Evolutionary conservation across 2,329 filamentous ascomycete species (phyloP).

Genomic region (Sphaerostilbella broomeana): DNA sequence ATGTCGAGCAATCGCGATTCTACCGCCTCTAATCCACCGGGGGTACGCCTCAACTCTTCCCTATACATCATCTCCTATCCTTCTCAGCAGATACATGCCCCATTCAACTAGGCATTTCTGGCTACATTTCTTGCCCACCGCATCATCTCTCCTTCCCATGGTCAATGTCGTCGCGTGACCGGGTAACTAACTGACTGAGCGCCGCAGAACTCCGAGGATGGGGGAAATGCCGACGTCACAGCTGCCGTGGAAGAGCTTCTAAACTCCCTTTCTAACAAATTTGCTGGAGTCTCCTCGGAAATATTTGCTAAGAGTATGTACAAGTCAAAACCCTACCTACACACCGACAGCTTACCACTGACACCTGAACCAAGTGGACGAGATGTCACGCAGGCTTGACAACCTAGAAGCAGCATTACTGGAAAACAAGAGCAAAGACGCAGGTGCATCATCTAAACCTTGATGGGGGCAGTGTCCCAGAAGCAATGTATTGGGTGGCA

Average conservation of each 20-base stretch:
- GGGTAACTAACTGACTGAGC: constrained; percentile 3
- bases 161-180: too few species aligned
- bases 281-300: constrained; percentile 76
- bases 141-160: too few species aligned
- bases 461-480: constrained; percentile 3
- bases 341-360: too few species aligned
- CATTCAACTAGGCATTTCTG: neutral
- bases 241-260: constrained; percentile 81
- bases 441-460: constrained; percentile 19
- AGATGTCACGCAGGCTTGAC: constrained; percentile 83
- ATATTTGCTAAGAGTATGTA: constrained; percentile 79
- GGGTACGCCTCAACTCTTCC: constrained; percentile 7
- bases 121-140: neutral
- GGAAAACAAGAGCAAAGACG: constrained; percentile 44
- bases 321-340: constrained; percentile 1
- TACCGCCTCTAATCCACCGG: constrained; percentile 9
- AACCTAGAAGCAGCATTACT: constrained; percentile 70
- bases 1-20: constrained; percentile 15
- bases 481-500: too few species aligned
- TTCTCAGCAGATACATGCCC: neutral
- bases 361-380: constrained; percentile 63
- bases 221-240: constrained; percentile 54
- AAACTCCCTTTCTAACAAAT: constrained; percentile 78
- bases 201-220: constrained; percentile 7
- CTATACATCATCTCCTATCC: neutral